Evolutionary conservation across 139 green algal species (phyloP), one percentile per base, ranked within the genome.

Genomic region (Asterochloris erici): DNA sequence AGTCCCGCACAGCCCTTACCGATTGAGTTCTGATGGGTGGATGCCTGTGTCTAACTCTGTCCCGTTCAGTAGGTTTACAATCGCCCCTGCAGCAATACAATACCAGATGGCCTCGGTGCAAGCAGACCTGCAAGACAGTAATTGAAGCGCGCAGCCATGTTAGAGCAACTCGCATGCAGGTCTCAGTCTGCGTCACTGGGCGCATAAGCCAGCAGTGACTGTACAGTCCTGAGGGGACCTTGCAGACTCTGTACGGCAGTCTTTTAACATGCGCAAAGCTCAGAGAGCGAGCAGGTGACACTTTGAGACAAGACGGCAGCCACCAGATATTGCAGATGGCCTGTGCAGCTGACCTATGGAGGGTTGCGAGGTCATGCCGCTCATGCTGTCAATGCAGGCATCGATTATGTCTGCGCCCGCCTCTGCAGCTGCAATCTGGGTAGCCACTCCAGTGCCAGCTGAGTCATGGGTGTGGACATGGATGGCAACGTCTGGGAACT

Each of bases 401-500:
- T 98, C 95, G 4, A 98, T 85, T 54, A 98, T 94, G 89, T 98
- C 95, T 23, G 95, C 95, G 11, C 95, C 95, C 13, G 94, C 94
- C n/a, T 87, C 83, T 14, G 86, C 92, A n/a, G 85, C 87, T n/a
- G 92, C 92, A 15, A 95, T 84, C 88, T 93, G 91, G 13, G 91
- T 93, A 63, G 92, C 92, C 38, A 96, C 92, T 66, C 87, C 92
- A 14, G 88, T 93, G 83, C 91, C 91, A 23, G 95, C 93, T 24
- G 93, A 96, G 92, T 98, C 95, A 87, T 98, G 95, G n/a, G 95
- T 98, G 87, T 98, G 95, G 61, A 98, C 90, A 83, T 95, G 92
- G 70, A 97, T 95, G 23, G 90, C 85, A 12, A 94, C 47, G 79
- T 97, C 85, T 29, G 95, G 95, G 89, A 94, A 97, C 27, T 89